Base-by-base conservation (phyloP, 2,329 filamentous ascomycete genomes). In the Eutypella sp. region DNA sequence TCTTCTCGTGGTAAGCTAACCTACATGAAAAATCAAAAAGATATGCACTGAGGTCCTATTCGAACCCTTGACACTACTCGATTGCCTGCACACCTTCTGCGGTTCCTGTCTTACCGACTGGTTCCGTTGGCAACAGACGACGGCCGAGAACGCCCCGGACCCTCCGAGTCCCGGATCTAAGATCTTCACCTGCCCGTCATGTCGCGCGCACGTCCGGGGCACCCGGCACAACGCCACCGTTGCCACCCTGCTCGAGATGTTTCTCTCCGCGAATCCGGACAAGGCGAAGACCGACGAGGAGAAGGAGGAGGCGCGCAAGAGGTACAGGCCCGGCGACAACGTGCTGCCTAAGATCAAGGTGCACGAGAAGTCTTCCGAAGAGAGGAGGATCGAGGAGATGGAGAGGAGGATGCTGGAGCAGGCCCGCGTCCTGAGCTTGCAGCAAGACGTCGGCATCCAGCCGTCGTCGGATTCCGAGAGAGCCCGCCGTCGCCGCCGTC, bases 31-130 rank as follows among this genome's bases (percentile, higher is more conserved):
- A n/a, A n/a, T n/a, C 22, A 13, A 16, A 39, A 57, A 96, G 91
- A 99, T 99, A 61, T 99, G 93, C 74, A 95, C 92, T 57, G 93
- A 97, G 67, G 80, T 96, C 54, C 82, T 96, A 52, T 95, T 89
- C 69, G 88, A 95, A 66, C 90, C 91, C 27, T 78, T 95, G 53
- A 95, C 90, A 23, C 82, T 95, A 41, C 87, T 96, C 66, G 89
- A 96, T 72, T 96, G 90, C 64, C 80, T 96, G 38, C 90, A 96
- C 69, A 96, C 92, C 39, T 99, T 95, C 68, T 99, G 93, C 72
- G 93, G 91, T 53, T 87, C 88, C 33, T 99, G 93, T 63, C 68
- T 97, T 48, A 96, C 95, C 67, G 89, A 95, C 72, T 99, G 93
- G 93, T 99, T 97, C 64, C 73, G 75, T 52, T 93, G 83, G 67